phyloP scores from a whole-genome alignment of 2,329 filamentous ascomycete genomes.

The Alternaria rosae region DNA sequence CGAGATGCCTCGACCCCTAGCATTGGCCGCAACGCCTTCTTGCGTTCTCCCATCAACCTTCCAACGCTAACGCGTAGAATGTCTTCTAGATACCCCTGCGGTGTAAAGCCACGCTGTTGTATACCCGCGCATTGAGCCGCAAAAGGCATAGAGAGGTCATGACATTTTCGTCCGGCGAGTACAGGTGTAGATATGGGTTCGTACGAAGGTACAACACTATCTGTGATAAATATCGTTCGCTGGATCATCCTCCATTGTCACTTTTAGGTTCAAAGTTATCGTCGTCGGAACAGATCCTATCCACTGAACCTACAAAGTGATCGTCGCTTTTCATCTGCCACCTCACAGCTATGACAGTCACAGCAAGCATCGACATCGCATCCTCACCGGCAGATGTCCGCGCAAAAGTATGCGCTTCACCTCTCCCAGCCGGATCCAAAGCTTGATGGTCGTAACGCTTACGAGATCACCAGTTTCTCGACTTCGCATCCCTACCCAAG shows the following conservation, averaged over 20 bases:
- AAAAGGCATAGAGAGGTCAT: not conserved
- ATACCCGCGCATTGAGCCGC: constrained; percentile 12
- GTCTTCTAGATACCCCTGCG: not conserved
- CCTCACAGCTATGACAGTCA: constrained; percentile 13
- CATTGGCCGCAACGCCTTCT: not conserved
- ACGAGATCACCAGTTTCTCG: constrained; percentile 14
- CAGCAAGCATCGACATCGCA: constrained; percentile 27
- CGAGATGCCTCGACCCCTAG: constrained; percentile 16
- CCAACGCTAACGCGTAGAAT: not conserved
- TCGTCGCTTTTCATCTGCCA: not conserved
- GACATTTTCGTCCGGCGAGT: not conserved
- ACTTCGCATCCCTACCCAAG: constrained; percentile 15
- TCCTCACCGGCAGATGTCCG: constrained; percentile 19
- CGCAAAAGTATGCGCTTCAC: constrained; percentile 11
- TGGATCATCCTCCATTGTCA: not conserved
- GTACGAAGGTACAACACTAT: not conserved
- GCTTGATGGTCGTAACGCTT: not conserved
- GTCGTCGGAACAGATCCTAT: not conserved
- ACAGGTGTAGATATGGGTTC: not conserved
- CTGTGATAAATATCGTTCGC: not conserved
- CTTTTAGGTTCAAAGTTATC: not conserved
- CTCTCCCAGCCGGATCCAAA: not conserved
- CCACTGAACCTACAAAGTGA: not conserved
- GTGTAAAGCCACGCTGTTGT: not conserved
- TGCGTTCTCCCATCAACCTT: not conserved